Conservation (phyloP, 768 basidiomycete species). For the Leccinum rimulosum region DNA sequence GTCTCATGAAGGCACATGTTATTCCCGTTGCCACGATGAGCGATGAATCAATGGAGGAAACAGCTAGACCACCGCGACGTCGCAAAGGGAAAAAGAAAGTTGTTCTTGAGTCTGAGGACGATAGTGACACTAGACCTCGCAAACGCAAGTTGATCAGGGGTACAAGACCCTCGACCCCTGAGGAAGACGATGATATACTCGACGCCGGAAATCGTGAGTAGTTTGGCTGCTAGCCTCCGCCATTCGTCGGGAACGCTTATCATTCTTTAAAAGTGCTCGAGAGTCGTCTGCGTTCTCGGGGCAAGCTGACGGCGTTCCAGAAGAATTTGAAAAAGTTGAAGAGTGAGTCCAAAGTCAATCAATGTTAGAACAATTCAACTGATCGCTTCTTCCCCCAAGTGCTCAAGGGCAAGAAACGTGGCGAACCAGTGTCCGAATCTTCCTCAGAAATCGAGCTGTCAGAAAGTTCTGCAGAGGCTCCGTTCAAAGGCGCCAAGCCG, state of each 20-base stretch:
- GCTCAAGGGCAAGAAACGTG: constrained; percentile 43
- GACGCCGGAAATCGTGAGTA: constrained; percentile 54
- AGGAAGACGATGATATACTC: constrained; percentile 42
- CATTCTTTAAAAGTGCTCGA: constrained; percentile 54
- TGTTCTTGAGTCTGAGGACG: constrained; percentile 36
- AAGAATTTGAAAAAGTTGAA: constrained; percentile 64
- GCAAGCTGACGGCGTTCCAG: constrained; percentile 59
- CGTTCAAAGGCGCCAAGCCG: constrained; percentile 48
- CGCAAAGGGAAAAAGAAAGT: constrained; percentile 21
- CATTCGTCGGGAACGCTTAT: neutral
- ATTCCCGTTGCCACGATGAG: constrained; percentile 13
- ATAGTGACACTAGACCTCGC: constrained; percentile 33
- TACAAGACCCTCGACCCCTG: constrained; percentile 39
- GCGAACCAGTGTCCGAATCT: constrained; percentile 31
- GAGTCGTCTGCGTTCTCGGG: constrained; percentile 57
- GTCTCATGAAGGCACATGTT: constrained; percentile 13
- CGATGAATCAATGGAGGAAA: constrained; percentile 26
- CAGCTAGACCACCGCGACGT: constrained; percentile 13
- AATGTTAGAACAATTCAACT: neutral
- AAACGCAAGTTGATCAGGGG: constrained; percentile 45
- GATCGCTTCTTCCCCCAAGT: constrained; percentile 4
- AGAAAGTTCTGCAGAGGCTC: constrained; percentile 24
- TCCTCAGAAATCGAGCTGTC: constrained; percentile 34
- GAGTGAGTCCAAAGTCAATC: constrained; percentile 37
- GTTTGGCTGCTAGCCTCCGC: neutral